A percentile compares a stretch with the other conserved stretches of the same genome.
Conservation (phyloP, 202 grass and related monocot species). For the Schoenoplectus tabernaemontani region DNA sequence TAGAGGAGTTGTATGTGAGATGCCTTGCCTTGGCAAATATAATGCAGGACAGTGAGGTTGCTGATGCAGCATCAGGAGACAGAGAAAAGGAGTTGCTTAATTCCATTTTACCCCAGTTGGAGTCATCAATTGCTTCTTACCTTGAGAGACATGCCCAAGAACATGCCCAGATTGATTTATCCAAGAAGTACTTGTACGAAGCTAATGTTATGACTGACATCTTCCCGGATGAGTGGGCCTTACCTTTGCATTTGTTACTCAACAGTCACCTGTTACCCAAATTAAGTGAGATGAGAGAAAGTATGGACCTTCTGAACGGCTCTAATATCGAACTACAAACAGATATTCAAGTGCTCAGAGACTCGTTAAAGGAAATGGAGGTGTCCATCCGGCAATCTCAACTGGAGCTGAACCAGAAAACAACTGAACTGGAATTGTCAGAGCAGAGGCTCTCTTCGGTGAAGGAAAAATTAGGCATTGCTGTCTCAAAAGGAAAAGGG, state of each 20-base stretch:
- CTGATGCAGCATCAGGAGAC: conserved; percentile 22
- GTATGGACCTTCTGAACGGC: conserved; percentile 44
- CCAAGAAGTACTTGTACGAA: conserved; percentile 70
- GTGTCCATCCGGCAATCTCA: conserved; percentile 38
- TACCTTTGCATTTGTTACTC: conserved; percentile 53
- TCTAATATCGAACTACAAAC: conserved; percentile 67
- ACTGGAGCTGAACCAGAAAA: conserved; percentile 50
- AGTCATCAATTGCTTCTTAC: conserved; percentile 47
- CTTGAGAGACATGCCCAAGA: conserved; percentile 56
- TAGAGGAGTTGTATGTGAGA: conserved; percentile 50
- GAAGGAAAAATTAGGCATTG: conserved; percentile 90
- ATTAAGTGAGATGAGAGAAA: conserved; percentile 40
- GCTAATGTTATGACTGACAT: conserved; percentile 42
- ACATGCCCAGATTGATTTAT: conserved; percentile 48
- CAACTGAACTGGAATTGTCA: conserved; percentile 60
- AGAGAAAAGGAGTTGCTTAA: conserved; percentile 41
- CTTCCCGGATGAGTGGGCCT: conserved; percentile 51
- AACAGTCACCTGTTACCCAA: conserved; percentile 47
- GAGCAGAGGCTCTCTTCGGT: conserved; percentile 83
- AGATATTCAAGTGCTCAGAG: conserved; percentile 55
- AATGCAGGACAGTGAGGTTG: conserved; percentile 28
- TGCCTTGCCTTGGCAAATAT: conserved; percentile 55
- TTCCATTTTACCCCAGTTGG: conserved; percentile 57
- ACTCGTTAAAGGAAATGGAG: conserved; percentile 46
- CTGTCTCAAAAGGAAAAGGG: conserved; percentile 92